Conservation (phyloP, 495 filamentous ascomycete species). For the Neurospora africana region DNA sequence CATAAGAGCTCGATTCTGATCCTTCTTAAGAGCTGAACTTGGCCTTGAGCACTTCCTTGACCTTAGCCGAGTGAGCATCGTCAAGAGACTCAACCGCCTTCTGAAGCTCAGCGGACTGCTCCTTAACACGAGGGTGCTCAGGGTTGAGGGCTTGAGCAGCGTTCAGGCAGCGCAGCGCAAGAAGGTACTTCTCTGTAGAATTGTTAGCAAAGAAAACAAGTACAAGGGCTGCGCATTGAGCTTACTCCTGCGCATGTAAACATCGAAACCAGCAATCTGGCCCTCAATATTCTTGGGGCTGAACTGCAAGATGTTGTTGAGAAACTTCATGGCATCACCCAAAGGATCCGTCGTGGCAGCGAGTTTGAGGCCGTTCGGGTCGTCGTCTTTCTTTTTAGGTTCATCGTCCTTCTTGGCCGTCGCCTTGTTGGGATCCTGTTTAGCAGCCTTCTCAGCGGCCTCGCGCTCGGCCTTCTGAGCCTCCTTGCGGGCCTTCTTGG, state of each 20-base stretch:
- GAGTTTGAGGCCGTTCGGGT: slow-evolving; percentile 71
- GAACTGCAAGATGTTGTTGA: slow-evolving; percentile 68
- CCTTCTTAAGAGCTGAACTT: slow-evolving; percentile 38
- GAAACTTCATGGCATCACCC: slow-evolving; percentile 77
- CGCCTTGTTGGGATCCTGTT: slow-evolving; percentile 60
- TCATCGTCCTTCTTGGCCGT: slow-evolving; percentile 39
- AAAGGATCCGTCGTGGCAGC: slow-evolving; percentile 72
- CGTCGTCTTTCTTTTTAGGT: slow-evolving; percentile 74
- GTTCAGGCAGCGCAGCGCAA: slow-evolving; percentile 76
- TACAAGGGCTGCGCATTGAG: slow-evolving; percentile 11
- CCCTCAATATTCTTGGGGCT: slow-evolving; percentile 71
- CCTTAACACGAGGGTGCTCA: slow-evolving; percentile 64
- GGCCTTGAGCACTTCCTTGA: slow-evolving; percentile 54
- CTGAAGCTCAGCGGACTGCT: slow-evolving; percentile 62
- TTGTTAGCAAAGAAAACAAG: neutral
- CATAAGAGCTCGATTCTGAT: slow-evolving; percentile 17
- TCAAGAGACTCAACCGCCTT: slow-evolving; percentile 47
- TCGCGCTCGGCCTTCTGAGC: slow-evolving; percentile 74
- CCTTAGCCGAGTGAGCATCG: slow-evolving; percentile 45
- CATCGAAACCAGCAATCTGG: slow-evolving; percentile 82
- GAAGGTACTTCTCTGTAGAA: slow-evolving; percentile 61
- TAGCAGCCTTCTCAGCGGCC: slow-evolving; percentile 60
- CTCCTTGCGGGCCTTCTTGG: slow-evolving; percentile 92
- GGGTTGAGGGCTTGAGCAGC: slow-evolving; percentile 59
- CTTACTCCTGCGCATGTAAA: slow-evolving; percentile 69